Percentiles rank a stretch among this genome's conserved stretches.
Conservation (phyloP, 2,329 filamentous ascomycete species). For the Raffaelea ambrosiae region DNA sequence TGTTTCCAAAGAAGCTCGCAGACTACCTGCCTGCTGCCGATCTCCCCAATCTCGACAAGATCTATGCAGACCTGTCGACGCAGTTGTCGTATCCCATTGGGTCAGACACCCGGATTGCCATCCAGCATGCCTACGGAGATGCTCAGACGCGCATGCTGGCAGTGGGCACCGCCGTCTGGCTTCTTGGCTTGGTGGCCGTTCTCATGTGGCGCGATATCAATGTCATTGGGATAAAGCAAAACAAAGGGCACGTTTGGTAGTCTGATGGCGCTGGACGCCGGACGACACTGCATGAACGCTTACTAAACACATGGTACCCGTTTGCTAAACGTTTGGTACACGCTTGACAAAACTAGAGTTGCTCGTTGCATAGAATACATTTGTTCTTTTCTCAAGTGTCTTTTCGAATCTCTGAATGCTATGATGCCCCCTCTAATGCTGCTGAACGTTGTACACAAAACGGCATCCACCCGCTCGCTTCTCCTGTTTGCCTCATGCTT, state of each 20-base stretch:
- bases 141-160: conserved; percentile 38
- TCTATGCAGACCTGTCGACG: conserved; percentile 42
- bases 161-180: conserved; percentile 28
- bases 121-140: conserved; percentile 48
- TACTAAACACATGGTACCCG: no score
- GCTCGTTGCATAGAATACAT: no score
- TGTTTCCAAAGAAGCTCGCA: conserved; percentile 41
- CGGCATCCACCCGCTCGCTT: no score
- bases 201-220: conserved; percentile 8
- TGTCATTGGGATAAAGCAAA: conserved; percentile 6
- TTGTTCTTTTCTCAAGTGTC: no score
- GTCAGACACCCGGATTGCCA: conserved; percentile 38
- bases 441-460: no score
- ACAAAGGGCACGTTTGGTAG: conserved; percentile 5
- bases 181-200: conserved; percentile 1
- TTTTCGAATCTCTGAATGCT: no score
- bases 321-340: no score
- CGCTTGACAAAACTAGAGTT: no score
- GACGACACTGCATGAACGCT: no score
- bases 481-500: no score
- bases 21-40: conserved; percentile 36
- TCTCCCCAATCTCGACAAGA: conserved; percentile 26
- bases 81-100: conserved; percentile 45
- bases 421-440: no score
- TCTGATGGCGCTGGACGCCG: no score